A percentile compares a stretch with the other conserved stretches of the same genome.
These are phyloP conservation scores for Plantago coronopus DNA, from an alignment of 305 asterid species.

Conservation along the genomic window DNA sequence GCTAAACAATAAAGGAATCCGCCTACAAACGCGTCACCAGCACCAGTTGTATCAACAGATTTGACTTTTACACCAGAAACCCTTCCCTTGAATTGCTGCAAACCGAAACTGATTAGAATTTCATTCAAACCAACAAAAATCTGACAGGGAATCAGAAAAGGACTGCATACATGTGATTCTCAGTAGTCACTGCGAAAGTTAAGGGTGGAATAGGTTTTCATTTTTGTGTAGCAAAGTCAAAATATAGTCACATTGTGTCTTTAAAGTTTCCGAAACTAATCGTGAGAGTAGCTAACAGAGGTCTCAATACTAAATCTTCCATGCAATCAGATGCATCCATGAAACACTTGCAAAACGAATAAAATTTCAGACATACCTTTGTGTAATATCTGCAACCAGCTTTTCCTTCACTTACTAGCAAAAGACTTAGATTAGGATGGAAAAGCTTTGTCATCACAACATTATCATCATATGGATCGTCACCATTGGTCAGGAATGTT, in stretches of 20 bases:
- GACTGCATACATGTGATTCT: not conserved
- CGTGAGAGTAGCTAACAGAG: not conserved
- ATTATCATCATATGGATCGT: slow-evolving; percentile 61
- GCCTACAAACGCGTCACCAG: slow-evolving; percentile 94
- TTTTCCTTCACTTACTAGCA: slow-evolving; percentile 81
- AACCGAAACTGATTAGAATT: not conserved
- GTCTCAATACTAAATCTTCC: not conserved
- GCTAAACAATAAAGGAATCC: slow-evolving; percentile 63
- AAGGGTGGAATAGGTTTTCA: not conserved
- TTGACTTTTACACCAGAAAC: slow-evolving; percentile 58
- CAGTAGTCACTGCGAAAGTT: not conserved
- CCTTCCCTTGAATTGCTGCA: slow-evolving; percentile 82
- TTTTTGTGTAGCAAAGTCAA: not conserved
- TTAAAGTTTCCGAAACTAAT: not conserved
- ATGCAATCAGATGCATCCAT: not conserved
- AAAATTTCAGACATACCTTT: slow-evolving; percentile 39
- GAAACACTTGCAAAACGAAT: not conserved
- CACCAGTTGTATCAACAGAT: slow-evolving; percentile 81
- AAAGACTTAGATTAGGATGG: slow-evolving; percentile 64
- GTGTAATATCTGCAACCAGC: slow-evolving; percentile 88
- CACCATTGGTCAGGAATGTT: slow-evolving; percentile 69
- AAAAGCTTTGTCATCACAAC: slow-evolving; percentile 76
- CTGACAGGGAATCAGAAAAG: not conserved
- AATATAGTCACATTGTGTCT: not conserved
- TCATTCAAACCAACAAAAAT: not conserved